Conservation (phyloP, 352 stramenopile genomes). For the Globisporangium sylvaticum region DNA sequence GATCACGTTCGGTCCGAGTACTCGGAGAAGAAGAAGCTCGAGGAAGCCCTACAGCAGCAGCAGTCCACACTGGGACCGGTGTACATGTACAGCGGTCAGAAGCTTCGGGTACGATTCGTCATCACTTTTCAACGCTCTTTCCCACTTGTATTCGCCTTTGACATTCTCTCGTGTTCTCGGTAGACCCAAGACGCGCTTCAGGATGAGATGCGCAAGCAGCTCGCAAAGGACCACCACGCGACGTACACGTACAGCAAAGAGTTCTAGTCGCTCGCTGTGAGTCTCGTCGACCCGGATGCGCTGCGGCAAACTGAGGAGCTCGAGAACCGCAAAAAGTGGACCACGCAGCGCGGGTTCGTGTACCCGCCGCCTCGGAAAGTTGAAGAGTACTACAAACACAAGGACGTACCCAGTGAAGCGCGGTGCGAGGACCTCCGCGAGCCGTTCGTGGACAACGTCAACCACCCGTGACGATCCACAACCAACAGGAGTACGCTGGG, state of each 20-base stretch:
- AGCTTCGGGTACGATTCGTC: conserved; percentile 52
- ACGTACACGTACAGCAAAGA: conserved; percentile 88
- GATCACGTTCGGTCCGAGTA: conserved; percentile 33
- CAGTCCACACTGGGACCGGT: conserved; percentile 21
- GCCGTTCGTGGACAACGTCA: conserved; percentile 84
- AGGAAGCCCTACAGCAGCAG: conserved; percentile 21
- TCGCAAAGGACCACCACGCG: conserved; percentile 48
- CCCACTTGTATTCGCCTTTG: too few species aligned
- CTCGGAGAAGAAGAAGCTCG: conserved; percentile 33
- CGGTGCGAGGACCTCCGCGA: conserved; percentile 78
- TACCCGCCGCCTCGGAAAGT: conserved; percentile 72
- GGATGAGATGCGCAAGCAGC: conserved; percentile 59
- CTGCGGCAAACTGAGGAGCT: conserved; percentile 48
- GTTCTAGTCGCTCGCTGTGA: conserved; percentile 85
- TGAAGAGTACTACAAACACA: conserved; percentile 70
- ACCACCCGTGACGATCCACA: conserved; percentile 68
- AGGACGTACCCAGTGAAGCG: conserved; percentile 63
- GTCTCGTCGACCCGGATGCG: conserved; percentile 73
- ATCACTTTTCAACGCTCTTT: not conserved
- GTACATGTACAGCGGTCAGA: conserved; percentile 89
- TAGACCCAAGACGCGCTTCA: conserved; percentile 84
- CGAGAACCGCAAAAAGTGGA: conserved; percentile 60
- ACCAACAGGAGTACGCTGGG: conserved; percentile 56
- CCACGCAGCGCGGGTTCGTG: conserved; percentile 83
- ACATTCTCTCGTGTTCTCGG: not conserved